Percentiles rank a stretch among this genome's conserved stretches.
These are phyloP conservation scores for Tremellales sp. DNA, from an alignment of 1,284 basidiomycete species.

Conservation along the genomic window DNA sequence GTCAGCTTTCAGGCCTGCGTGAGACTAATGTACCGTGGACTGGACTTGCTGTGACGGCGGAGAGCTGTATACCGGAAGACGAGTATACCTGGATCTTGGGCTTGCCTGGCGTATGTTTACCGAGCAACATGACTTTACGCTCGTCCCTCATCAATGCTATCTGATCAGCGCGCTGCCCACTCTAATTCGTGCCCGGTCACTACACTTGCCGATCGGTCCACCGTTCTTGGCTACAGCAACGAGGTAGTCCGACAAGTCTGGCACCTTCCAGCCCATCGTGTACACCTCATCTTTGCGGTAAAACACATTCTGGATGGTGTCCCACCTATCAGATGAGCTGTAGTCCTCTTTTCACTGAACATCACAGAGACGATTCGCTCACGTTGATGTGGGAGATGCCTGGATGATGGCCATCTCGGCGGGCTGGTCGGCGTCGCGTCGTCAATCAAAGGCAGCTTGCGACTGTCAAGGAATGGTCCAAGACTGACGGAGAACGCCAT, in stretches of 20 bases:
- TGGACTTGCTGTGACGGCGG: constrained; percentile 49
- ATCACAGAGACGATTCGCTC: neutral
- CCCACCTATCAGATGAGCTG: constrained; percentile 35
- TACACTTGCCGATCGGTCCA: constrained; percentile 71
- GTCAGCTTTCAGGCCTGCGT: neutral
- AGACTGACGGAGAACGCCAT: no score
- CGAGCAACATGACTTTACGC: constrained; percentile 71
- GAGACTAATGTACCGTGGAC: no score
- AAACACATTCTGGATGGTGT: constrained; percentile 50
- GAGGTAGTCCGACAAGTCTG: constrained; percentile 73
- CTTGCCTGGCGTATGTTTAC: constrained; percentile 63
- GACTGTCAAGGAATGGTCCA: no score
- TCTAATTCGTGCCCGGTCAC: neutral
- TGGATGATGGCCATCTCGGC: neutral
- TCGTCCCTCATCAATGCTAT: constrained; percentile 83
- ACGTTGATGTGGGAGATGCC: neutral
- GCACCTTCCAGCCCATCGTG: constrained; percentile 71
- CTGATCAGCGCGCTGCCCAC: neutral
- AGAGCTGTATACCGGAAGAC: constrained; percentile 44
- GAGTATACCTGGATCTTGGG: constrained; percentile 56
- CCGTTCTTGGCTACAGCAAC: constrained; percentile 79
- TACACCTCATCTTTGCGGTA: constrained; percentile 73
- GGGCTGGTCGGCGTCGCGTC: no score
- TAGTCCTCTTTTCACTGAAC: no score
- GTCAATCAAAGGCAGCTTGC: no score